These are phyloP conservation scores for Ceriops tagal DNA, from an alignment of 345 rosid genomes.

Conservation along the genomic window DNA sequence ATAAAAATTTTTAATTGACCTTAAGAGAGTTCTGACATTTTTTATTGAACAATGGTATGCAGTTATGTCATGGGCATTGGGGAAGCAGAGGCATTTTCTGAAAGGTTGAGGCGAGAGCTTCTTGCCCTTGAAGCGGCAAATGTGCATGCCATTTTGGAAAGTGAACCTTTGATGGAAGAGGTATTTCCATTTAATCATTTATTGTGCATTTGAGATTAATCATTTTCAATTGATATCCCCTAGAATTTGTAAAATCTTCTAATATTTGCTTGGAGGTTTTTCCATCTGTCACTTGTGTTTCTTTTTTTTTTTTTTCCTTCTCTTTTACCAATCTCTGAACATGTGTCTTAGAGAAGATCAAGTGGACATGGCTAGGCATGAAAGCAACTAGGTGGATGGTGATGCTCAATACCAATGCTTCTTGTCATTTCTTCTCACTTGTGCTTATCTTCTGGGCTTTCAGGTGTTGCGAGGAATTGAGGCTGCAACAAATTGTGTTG, in stretches of 20 bases:
- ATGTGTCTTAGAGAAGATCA: no score
- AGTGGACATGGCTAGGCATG: no score
- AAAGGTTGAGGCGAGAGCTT: conserved; percentile 95
- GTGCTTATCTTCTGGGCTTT: conserved; percentile 13
- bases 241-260: not conserved
- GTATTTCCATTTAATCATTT: conserved; percentile 33
- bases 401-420: not conserved
- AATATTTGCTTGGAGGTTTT: not conserved
- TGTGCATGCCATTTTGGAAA: conserved; percentile 98
- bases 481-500: conserved; percentile 86
- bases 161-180: conserved; percentile 89
- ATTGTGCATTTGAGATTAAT: not conserved
- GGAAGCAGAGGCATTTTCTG: conserved; percentile 98
- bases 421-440: not conserved
- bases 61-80: conserved; percentile 98
- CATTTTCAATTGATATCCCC: not conserved
- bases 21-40: conserved; percentile 3
- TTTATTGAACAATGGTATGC: conserved; percentile 23
- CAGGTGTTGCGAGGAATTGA: conserved; percentile 96
- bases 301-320: not conserved
- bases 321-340: no score
- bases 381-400: not conserved
- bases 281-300: not conserved
- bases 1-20: not conserved
- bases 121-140: conserved; percentile 98